These are phyloP conservation scores for Crithidia fasciculata DNA, from an alignment of 208 protist genomes.

Conservation along the genomic window DNA sequence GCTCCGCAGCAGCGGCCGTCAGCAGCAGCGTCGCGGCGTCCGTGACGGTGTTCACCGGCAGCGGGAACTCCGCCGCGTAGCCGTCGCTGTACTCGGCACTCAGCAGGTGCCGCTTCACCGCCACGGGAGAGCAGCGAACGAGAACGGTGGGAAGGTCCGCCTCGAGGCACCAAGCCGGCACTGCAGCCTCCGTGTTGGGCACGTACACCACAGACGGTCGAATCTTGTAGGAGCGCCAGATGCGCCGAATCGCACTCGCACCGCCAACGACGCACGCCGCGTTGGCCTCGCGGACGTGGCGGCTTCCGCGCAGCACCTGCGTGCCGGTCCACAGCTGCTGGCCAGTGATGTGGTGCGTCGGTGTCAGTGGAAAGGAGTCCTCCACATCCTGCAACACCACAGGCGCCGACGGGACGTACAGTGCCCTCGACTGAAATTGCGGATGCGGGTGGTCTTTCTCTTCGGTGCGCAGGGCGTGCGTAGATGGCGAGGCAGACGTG, in stretches of 20 bases:
- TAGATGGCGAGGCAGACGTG: background rate
- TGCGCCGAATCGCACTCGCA: constrained; percentile 63
- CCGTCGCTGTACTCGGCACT: constrained; percentile 82
- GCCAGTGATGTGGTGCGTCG: constrained; percentile 40
- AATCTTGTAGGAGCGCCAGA: constrained; percentile 78
- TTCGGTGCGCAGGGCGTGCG: background rate
- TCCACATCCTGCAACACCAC: constrained; percentile 60
- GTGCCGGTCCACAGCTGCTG: constrained; percentile 72
- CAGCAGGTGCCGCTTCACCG: constrained; percentile 69
- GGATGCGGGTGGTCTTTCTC: no score
- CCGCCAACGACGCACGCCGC: constrained; percentile 80
- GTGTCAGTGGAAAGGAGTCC: constrained; percentile 22
- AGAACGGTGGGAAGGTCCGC: constrained; percentile 67
- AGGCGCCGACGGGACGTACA: constrained; percentile 1
- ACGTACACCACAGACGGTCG: constrained; percentile 82
- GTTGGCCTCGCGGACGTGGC: constrained; percentile 49
- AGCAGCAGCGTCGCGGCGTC: constrained; percentile 12
- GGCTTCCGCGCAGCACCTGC: constrained; percentile 53
- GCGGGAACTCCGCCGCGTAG: constrained; percentile 84
- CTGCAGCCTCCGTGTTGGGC: constrained; percentile 49
- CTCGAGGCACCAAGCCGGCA: constrained; percentile 75
- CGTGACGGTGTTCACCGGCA: constrained; percentile 17
- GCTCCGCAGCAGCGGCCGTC: background rate
- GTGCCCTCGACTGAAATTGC: no score
- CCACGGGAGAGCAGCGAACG: constrained; percentile 73